Evolutionary conservation across 345 rosid species (phyloP), one percentile per base, ranked within the genome.

Genomic region (Litchi chinensis): DNA sequence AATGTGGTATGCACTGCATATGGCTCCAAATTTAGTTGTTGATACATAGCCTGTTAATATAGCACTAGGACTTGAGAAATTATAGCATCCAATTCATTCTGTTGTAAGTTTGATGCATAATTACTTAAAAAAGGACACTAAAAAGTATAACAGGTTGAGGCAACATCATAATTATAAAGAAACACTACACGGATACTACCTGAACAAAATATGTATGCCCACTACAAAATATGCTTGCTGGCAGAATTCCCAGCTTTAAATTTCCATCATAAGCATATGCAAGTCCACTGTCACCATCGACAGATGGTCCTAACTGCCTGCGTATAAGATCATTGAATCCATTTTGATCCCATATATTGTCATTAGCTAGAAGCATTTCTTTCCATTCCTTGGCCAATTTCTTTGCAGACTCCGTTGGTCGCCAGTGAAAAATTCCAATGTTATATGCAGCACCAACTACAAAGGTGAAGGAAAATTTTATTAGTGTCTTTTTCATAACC

Each of bases 401-500:
- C 75, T 88, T 93, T 16, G 98, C 88, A 21, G 95, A 54, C 65
- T 93, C 95, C 26, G 99, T 92, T 28, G 99, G 94, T 40, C 98
- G 89, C 99, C 98, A 96, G 83, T 93, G 98, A 84, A 96, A 96
- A 74, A 93, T 94, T 82, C 99, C 99, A 70, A 96, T 91, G 79
- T 96, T 96, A 88, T 93, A 96, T 56, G 98, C 94, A 13, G 92
- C 98, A 68, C 89, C 84, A 79, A 93, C 99, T 96, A 86, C 50
- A 73, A 75, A 66, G 74, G 57, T 41, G 62, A 75, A 80, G 18
- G 78, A 74, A 84, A 28, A 26, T 83, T 65, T 22, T 28, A 64
- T 59, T 6, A 46, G 41, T 22, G 60, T 21, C 21, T 46, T 77
- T 39, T 46, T 24, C 39, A 73, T 16, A 22, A 60, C 46, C 68